Evolutionary conservation across 2,329 filamentous ascomycete species (phyloP).

Genomic region (Eutypa lata): DNA sequence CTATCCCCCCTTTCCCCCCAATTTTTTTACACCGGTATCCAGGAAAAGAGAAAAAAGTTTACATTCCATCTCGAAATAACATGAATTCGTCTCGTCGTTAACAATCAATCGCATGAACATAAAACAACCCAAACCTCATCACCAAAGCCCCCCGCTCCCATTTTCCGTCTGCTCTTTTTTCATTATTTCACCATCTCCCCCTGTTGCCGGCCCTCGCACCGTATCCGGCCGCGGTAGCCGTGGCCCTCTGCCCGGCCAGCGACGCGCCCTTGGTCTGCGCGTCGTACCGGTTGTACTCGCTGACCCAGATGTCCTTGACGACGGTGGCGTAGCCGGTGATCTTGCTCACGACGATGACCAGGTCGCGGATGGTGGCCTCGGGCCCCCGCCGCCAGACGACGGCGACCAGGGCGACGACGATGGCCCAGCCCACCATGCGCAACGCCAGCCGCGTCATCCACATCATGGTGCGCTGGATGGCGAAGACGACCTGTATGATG

Average conservation of each 20-base stretch:
- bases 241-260: slow-evolving; percentile 8
- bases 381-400: slow-evolving; percentile 64
- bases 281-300: slow-evolving; percentile 57
- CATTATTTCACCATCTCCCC: slow-evolving; percentile 8
- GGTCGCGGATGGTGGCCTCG: slow-evolving; percentile 61
- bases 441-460: slow-evolving; percentile 72
- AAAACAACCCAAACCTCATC: neutral
- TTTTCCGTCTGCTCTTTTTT: no score
- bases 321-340: slow-evolving; percentile 45
- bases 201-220: slow-evolving; percentile 10
- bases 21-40: neutral
- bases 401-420: slow-evolving; percentile 50
- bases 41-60: neutral
- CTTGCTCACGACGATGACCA: slow-evolving; percentile 39
- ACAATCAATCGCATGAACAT: neutral
- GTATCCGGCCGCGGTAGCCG: slow-evolving; percentile 1
- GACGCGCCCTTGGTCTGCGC: slow-evolving; percentile 36
- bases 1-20: neutral
- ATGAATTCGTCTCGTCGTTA: neutral
- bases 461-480: slow-evolving; percentile 68
- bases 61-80: neutral
- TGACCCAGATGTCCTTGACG: slow-evolving; percentile 52
- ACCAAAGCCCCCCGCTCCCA: no score
- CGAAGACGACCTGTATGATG: slow-evolving; percentile 65
- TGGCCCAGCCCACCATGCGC: slow-evolving; percentile 61